phyloP scores from a whole-genome alignment of 1,284 basidiomycete species.

The Ceratobasidium sp. region DNA sequence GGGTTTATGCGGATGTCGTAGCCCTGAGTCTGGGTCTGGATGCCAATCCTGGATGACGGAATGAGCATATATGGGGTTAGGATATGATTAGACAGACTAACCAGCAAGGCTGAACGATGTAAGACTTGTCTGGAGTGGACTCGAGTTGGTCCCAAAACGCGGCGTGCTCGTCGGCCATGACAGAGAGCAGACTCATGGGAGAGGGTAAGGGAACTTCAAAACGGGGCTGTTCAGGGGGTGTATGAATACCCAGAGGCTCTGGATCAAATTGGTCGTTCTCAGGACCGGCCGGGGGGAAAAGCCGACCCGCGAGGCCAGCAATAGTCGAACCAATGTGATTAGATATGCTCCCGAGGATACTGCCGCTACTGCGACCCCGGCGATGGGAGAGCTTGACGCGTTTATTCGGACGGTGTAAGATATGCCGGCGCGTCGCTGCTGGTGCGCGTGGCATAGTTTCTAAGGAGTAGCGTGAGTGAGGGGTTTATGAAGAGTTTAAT shows the following conservation, averaged over 20 bases:
- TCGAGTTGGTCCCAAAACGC: constrained; percentile 42
- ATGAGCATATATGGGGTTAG: constrained; percentile 25
- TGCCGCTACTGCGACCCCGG: constrained; percentile 24
- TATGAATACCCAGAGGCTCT: constrained; percentile 30
- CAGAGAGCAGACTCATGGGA: constrained; percentile 35
- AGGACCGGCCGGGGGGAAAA: constrained; percentile 33
- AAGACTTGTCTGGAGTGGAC: neutral
- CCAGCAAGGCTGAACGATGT: constrained; percentile 12
- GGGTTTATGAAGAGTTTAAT: neutral
- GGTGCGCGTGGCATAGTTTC: constrained; percentile 41
- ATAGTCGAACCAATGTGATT: constrained; percentile 36
- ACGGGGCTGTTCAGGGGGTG: constrained; percentile 30
- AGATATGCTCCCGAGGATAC: constrained; percentile 40
- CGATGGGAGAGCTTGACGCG: constrained; percentile 34
- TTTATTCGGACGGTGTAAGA: constrained; percentile 21
- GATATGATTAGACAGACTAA: neutral
- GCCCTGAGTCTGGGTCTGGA: constrained; percentile 23
- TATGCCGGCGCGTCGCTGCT: constrained; percentile 5
- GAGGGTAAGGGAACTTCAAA: constrained; percentile 20
- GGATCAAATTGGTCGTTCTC: constrained; percentile 34
- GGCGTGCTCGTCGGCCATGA: constrained; percentile 42
- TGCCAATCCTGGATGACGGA: constrained; percentile 20
- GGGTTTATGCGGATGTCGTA: constrained; percentile 21
- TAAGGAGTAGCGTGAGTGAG: constrained; percentile 25
- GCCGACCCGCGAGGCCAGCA: constrained; percentile 24